Conservation (phyloP, 2,329 filamentous ascomycete species). For the Blumeria hordei region DNA sequence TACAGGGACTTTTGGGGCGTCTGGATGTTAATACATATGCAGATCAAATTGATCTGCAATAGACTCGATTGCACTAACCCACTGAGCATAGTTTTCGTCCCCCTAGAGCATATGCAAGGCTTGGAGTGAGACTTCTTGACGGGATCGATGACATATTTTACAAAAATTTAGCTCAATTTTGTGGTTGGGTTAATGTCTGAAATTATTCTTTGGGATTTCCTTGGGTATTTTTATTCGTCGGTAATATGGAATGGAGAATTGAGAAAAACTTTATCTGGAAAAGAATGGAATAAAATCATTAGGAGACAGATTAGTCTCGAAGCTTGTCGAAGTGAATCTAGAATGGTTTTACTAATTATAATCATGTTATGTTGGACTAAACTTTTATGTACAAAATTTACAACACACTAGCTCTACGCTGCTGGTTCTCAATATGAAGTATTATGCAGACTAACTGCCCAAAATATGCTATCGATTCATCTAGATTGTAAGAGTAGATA, state of each 20-base stretch:
- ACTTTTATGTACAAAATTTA: too few species aligned
- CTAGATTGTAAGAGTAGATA: too few species aligned
- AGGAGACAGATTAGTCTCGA: not conserved
- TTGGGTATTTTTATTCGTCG: not conserved
- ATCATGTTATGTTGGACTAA: too few species aligned
- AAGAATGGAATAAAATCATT: not conserved
- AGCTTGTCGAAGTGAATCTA: not conserved
- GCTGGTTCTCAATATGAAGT: too few species aligned
- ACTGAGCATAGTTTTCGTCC: conserved; percentile 1
- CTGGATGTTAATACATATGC: conserved; percentile 1
- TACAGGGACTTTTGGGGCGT: not conserved
- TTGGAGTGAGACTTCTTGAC: not conserved
- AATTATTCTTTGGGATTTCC: not conserved
- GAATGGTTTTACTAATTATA: too few species aligned
- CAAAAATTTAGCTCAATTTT: not conserved
- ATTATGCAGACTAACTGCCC: too few species aligned
- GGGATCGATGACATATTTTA: not conserved
- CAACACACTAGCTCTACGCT: too few species aligned
- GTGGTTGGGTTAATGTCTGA: not conserved
- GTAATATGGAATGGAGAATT: not conserved
- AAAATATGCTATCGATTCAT: too few species aligned
- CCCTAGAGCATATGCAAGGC: not conserved
- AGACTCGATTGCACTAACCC: not conserved
- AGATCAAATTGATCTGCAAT: conserved; percentile 1
- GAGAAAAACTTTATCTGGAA: not conserved